Conservation (phyloP, 2,329 filamentous ascomycete species). For the Fusarium transvaalense region DNA sequence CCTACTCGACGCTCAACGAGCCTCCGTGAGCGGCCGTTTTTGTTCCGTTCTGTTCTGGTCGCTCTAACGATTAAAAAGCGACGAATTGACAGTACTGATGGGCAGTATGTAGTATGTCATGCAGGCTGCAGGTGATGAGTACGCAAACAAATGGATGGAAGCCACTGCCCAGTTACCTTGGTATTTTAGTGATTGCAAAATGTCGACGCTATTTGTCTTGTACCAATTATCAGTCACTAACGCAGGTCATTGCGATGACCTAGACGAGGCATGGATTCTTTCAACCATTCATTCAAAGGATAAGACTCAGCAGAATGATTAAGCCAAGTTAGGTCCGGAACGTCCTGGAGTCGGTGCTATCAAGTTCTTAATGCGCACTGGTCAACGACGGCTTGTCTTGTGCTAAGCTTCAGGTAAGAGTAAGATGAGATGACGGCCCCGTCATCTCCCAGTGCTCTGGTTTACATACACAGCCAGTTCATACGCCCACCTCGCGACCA, state of each 20-base stretch:
- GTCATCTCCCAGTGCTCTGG: conserved; percentile 19
- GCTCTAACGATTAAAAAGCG: neutral
- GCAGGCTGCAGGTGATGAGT: conserved; percentile 30
- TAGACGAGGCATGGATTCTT: conserved; percentile 5
- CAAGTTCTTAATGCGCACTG: conserved; percentile 3
- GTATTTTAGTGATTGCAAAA: conserved; percentile 7
- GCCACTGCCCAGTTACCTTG: conserved; percentile 11
- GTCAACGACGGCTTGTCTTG: neutral
- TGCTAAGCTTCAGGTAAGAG: conserved; percentile 27
- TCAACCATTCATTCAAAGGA: too few relatives aligned
- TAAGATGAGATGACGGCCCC: conserved; percentile 12
- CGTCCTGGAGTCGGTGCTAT: conserved; percentile 8
- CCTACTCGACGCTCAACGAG: conserved; percentile 13
- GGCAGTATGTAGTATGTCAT: conserved; percentile 7
- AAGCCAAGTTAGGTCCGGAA: neutral
- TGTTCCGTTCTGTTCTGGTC: neutral
- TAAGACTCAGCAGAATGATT: conserved; percentile 1
- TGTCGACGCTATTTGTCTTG: conserved; percentile 13
- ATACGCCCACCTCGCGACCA: neutral
- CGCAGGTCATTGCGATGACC: neutral
- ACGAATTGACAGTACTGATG: conserved; percentile 4
- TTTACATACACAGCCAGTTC: neutral
- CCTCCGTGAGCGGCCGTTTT: neutral
- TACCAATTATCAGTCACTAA: neutral
- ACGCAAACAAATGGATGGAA: conserved; percentile 14